These are phyloP conservation scores for Pelargonium citronellum DNA, from an alignment of 441 rosid species.

Conservation along the genomic window DNA sequence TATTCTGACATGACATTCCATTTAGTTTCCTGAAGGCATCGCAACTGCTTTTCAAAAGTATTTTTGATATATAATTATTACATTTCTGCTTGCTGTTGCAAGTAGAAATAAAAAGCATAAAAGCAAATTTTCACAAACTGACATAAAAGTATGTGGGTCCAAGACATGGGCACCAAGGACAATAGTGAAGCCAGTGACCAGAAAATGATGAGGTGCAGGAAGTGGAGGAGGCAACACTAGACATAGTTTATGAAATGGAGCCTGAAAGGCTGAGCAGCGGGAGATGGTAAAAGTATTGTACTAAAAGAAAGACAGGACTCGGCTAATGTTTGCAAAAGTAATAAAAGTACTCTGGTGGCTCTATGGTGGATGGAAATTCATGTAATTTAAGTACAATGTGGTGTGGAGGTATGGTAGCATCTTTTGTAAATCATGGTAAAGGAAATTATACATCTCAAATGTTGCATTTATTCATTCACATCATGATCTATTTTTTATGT, in stretches of 20 bases:
- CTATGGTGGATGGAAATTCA: neutral
- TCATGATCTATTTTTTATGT: neutral
- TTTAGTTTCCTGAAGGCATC: too few species aligned
- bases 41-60: too few species aligned
- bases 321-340: neutral
- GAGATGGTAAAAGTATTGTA: neutral
- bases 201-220: neutral
- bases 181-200: neutral
- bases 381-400: neutral
- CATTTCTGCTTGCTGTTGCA: neutral
- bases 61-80: neutral
- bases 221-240: neutral
- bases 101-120: slow-evolving; percentile 1
- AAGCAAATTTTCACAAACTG: neutral
- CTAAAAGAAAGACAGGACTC: neutral
- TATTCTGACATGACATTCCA: too few species aligned
- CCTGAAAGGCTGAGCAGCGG: neutral
- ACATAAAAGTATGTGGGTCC: too few species aligned
- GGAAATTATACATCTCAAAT: neutral
- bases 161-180: too few species aligned
- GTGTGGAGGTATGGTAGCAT: neutral
- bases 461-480: neutral
- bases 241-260: neutral
- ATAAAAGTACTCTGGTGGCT: neutral
- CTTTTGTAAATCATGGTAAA: neutral